Percentiles rank a stretch among this genome's conserved stretches.
Conservation (phyloP, 192 early-diverging fungal species). For the Coemansia erecta region DNA sequence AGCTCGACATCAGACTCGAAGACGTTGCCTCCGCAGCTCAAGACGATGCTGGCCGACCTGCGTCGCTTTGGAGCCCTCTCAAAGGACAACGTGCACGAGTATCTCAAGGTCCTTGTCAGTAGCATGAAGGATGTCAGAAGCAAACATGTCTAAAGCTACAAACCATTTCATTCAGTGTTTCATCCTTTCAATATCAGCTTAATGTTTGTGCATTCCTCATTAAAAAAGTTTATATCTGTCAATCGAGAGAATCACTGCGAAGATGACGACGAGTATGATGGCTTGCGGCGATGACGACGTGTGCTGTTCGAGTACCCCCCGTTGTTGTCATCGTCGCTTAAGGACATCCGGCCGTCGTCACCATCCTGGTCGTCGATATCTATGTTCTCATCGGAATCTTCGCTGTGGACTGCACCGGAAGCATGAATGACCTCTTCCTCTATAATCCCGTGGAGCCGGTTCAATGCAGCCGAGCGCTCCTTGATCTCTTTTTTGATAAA, state of each 20-base stretch:
- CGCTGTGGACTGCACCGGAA: not conserved
- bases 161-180: not conserved
- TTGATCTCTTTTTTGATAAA: slow-evolving; percentile 41
- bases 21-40: slow-evolving; percentile 8
- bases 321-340: slow-evolving; percentile 9
- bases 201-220: not conserved
- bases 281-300: slow-evolving; percentile 11
- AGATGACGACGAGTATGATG: slow-evolving; percentile 34
- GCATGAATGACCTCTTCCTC: slow-evolving; percentile 30
- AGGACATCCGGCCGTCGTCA: slow-evolving; percentile 15
- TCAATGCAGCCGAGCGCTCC: slow-evolving; percentile 20
- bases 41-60: slow-evolving; percentile 21
- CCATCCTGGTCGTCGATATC: slow-evolving; percentile 32
- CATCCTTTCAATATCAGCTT: not conserved
- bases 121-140: slow-evolving; percentile 18
- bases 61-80: slow-evolving; percentile 30
- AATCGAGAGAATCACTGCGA: not conserved
- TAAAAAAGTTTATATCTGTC: not conserved
- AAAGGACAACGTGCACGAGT: slow-evolving; percentile 36
- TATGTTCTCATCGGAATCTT: slow-evolving; percentile 25
- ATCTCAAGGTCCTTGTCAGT: slow-evolving; percentile 30
- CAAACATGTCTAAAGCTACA: not conserved
- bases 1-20: not conserved
- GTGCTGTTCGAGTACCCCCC: not conserved
- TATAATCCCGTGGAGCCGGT: slow-evolving; percentile 22